These are phyloP conservation scores for Phaeosphaeriaceae sp. DNA, from an alignment of 2,329 filamentous ascomycete genomes.

Conservation along the genomic window DNA sequence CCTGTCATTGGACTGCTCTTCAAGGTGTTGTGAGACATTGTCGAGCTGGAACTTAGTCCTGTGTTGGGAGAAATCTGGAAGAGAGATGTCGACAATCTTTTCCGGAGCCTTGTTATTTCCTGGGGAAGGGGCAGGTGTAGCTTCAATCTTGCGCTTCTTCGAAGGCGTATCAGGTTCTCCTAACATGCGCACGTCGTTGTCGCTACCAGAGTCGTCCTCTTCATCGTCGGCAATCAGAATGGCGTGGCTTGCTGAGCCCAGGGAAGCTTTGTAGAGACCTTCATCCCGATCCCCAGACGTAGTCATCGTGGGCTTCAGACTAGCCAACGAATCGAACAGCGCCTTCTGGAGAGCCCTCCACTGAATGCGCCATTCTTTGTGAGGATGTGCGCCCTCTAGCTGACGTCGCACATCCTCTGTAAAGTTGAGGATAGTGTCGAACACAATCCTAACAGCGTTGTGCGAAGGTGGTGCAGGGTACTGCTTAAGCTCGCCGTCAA, in stretches of 20 bases:
- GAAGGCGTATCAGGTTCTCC: conserved; percentile 21
- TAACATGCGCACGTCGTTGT: not conserved
- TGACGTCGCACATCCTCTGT: conserved; percentile 61
- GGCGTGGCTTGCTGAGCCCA: conserved; percentile 12
- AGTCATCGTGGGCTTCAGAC: conserved; percentile 35
- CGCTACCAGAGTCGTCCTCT: conserved; percentile 2
- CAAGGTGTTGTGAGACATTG: conserved; percentile 32
- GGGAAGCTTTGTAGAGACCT: conserved; percentile 18
- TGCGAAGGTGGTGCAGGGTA: conserved; percentile 70
- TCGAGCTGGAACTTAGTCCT: conserved; percentile 37
- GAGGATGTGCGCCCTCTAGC: conserved; percentile 57
- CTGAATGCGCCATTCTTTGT: conserved; percentile 51
- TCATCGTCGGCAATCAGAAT: conserved; percentile 32
- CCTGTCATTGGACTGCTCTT: conserved; percentile 31
- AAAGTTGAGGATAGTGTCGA: conserved; percentile 65
- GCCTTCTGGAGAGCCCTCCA: conserved; percentile 57
- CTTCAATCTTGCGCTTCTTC: conserved; percentile 43
- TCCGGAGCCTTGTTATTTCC: not conserved
- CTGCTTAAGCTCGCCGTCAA: conserved; percentile 62
- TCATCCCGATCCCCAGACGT: conserved; percentile 16
- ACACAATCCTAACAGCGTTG: conserved; percentile 72
- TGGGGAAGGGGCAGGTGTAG: conserved; percentile 5
- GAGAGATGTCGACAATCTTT: not conserved
- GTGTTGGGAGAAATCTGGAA: conserved; percentile 4
- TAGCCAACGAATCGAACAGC: conserved; percentile 56